Conservation (phyloP, 1,284 basidiomycete genomes). For the Trichosporon asahii region DNA sequence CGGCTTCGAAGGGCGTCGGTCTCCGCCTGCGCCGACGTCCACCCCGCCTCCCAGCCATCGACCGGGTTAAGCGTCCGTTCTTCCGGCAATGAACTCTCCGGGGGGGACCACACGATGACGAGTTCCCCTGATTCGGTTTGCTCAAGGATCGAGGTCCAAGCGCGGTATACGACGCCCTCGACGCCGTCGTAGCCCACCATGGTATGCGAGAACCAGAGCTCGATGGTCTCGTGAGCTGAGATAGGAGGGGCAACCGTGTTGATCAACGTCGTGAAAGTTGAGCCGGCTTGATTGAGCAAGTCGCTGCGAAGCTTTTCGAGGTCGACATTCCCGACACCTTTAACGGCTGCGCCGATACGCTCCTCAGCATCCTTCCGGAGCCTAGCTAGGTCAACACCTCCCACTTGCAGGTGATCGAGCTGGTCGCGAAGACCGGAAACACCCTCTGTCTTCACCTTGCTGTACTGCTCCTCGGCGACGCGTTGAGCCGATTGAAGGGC, state of each 20-base stretch:
- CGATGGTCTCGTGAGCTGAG: conserved; percentile 93
- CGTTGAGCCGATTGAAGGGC: conserved; percentile 81
- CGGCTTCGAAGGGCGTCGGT: conserved; percentile 33
- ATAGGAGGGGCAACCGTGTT: conserved; percentile 98
- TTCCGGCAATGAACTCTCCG: conserved; percentile 55
- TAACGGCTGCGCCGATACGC: conserved; percentile 59
- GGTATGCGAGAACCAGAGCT: conserved; percentile 91
- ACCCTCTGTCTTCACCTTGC: conserved; percentile 60
- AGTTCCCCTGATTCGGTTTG: conserved; percentile 91
- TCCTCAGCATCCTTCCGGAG: conserved; percentile 57
- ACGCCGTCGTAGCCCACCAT: conserved; percentile 96
- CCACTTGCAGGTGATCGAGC: conserved; percentile 53
- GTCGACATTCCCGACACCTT: conserved; percentile 60
- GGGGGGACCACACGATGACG: conserved; percentile 73
- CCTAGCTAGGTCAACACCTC: conserved; percentile 76
- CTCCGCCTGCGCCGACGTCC: conserved; percentile 66
- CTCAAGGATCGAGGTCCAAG: conserved; percentile 72
- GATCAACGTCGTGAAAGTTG: conserved; percentile 81
- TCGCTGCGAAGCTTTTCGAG: conserved; percentile 84
- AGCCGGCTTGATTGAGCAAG: conserved; percentile 76
- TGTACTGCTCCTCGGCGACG: conserved; percentile 75
- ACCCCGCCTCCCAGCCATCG: conserved; percentile 75
- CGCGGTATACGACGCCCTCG: conserved; percentile 89
- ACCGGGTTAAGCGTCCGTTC: conserved; percentile 65
- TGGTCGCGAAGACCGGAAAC: conserved; percentile 32